Evolutionary conservation across 2,329 filamentous ascomycete genomes (phyloP).

Genomic region (Sclerotinia nivalis): DNA sequence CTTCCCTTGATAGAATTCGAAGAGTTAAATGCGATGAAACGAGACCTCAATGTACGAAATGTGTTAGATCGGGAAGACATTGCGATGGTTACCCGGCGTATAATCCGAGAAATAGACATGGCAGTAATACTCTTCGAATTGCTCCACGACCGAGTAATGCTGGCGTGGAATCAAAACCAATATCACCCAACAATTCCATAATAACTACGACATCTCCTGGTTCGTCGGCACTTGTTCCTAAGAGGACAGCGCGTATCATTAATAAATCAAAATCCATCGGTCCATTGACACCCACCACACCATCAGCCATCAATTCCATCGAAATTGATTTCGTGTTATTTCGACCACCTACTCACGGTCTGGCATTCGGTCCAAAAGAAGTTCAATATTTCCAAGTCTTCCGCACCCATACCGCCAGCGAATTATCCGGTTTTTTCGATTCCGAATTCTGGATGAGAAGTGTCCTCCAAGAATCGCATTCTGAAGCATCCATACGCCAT

Average conservation of each 20-base stretch:
- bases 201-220: constrained; percentile 11
- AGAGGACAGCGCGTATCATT: neutral
- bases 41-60: constrained; percentile 61
- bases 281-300: constrained; percentile 22
- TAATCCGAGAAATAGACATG: constrained; percentile 28
- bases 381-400: constrained; percentile 64
- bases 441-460: constrained; percentile 64
- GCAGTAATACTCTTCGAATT: constrained; percentile 32
- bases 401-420: constrained; percentile 59
- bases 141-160: constrained; percentile 31
- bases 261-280: constrained; percentile 17
- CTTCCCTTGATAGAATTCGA: constrained; percentile 49
- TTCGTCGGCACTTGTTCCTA: neutral
- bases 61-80: constrained; percentile 56
- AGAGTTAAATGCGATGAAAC: constrained; percentile 68
- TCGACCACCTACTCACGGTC: constrained; percentile 11
- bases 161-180: constrained; percentile 3
- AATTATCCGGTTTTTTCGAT: constrained; percentile 68
- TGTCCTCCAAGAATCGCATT: constrained; percentile 64
- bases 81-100: constrained; percentile 60
- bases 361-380: constrained; percentile 52
- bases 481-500: constrained; percentile 61
- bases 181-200: constrained; percentile 22
- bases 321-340: neutral
- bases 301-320: constrained; percentile 10